Percentiles rank a stretch among this genome's conserved stretches.
Evolutionary conservation across 805 yeast species (phyloP).

Genomic region (Kluyveromyces dobzhanskii): DNA sequence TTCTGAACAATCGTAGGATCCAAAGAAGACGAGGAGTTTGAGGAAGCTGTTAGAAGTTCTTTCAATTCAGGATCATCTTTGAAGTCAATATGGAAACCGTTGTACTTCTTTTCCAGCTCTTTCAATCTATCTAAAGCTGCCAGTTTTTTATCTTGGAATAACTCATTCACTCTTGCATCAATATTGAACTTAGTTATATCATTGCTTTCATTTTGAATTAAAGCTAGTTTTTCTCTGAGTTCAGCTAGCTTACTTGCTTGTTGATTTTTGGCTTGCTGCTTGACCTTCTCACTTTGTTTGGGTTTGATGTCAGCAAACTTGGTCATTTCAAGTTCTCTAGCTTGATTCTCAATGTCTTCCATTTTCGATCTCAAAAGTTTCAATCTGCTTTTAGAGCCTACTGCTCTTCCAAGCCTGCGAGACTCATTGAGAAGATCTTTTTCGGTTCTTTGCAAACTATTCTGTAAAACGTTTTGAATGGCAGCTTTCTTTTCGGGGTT

Average conservation of each 20-base stretch:
- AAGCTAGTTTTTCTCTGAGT: slow-evolving; percentile 49
- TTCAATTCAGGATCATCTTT: slow-evolving; percentile 10
- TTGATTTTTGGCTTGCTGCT: slow-evolving; percentile 28
- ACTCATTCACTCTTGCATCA: slow-evolving; percentile 42
- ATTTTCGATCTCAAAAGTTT: slow-evolving; percentile 70
- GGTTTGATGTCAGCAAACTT: slow-evolving; percentile 52
- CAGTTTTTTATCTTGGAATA: slow-evolving; percentile 50
- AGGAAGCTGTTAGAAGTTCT: neutral
- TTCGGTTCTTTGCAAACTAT: slow-evolving; percentile 30
- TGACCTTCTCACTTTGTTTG: neutral
- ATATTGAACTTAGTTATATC: slow-evolving; percentile 62
- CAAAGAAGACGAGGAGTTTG: slow-evolving; percentile 10
- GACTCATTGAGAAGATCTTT: slow-evolving; percentile 34
- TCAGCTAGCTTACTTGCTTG: slow-evolving; percentile 49
- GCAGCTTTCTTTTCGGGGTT: slow-evolving; percentile 23
- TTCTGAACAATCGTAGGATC: slow-evolving; percentile 20
- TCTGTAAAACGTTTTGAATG: slow-evolving; percentile 26
- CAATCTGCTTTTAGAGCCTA: slow-evolving; percentile 63
- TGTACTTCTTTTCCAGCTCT: slow-evolving; percentile 59
- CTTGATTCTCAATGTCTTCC: slow-evolving; percentile 79
- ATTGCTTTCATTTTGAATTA: slow-evolving; percentile 65
- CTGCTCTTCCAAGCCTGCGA: slow-evolving; percentile 33
- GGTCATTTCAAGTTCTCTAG: slow-evolving; percentile 76
- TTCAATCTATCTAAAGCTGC: slow-evolving; percentile 65
- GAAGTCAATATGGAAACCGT: slow-evolving; percentile 56